Evolutionary conservation across 2,329 filamentous ascomycete species (phyloP).

Genomic region (Alternaria ventricosa): DNA sequence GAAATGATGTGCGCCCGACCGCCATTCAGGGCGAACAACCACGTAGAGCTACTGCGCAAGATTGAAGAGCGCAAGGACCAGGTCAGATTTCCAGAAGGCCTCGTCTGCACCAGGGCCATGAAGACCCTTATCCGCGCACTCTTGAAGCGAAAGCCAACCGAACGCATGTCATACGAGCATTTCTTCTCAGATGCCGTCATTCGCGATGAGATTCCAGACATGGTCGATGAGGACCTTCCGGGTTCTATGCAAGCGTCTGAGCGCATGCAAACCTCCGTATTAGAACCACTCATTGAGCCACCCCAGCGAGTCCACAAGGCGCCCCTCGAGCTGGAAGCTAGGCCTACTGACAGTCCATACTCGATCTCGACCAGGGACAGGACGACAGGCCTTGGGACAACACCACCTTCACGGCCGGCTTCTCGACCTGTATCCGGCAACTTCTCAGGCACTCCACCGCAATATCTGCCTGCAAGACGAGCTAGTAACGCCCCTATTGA

Average conservation of each 20-base stretch:
- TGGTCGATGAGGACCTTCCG: slow-evolving; percentile 77
- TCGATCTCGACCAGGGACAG: slow-evolving; percentile 43
- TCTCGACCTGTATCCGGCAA: slow-evolving; percentile 42
- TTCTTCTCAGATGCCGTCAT: slow-evolving; percentile 83
- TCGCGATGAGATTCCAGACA: slow-evolving; percentile 75
- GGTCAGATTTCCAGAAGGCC: slow-evolving; percentile 81
- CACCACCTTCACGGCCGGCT: slow-evolving; percentile 43
- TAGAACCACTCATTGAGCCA: slow-evolving; percentile 33
- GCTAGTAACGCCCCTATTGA: slow-evolving; percentile 43
- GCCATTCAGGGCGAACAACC: slow-evolving; percentile 90
- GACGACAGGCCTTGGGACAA: slow-evolving; percentile 32
- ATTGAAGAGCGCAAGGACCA: slow-evolving; percentile 88
- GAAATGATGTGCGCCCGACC: slow-evolving; percentile 93
- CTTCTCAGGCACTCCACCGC: slow-evolving; percentile 33
- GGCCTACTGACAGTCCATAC: slow-evolving; percentile 37
- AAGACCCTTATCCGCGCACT: slow-evolving; percentile 81
- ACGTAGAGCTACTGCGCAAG: slow-evolving; percentile 89
- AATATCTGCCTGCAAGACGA: slow-evolving; percentile 32
- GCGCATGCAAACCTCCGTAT: slow-evolving; percentile 32
- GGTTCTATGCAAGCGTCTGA: slow-evolving; percentile 34
- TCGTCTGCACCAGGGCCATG: slow-evolving; percentile 74
- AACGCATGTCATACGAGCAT: slow-evolving; percentile 83
- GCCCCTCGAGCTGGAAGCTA: slow-evolving; percentile 36
- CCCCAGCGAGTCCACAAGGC: slow-evolving; percentile 38
- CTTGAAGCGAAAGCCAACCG: slow-evolving; percentile 83